phyloP scores from a whole-genome alignment of 1,139 yeast genomes.

The Hyphopichia khmerensis region DNA sequence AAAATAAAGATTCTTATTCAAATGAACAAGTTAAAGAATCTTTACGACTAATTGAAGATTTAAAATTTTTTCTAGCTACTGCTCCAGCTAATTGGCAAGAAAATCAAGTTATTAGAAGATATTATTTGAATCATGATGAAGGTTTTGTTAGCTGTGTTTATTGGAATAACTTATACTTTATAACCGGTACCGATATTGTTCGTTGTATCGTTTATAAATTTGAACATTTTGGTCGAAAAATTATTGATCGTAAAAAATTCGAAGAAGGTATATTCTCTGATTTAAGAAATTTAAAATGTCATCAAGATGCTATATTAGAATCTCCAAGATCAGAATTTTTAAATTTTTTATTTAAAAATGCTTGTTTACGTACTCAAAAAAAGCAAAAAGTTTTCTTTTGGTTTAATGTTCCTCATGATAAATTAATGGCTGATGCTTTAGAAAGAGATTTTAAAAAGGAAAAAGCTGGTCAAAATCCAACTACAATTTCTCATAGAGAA shows the following conservation, averaged over 20 bases:
- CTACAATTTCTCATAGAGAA: constrained; percentile 58
- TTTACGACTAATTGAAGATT: constrained; percentile 65
- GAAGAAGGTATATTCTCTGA: constrained; percentile 97
- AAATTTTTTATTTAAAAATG: constrained; percentile 79
- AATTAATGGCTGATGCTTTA: constrained; percentile 87
- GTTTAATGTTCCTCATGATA: constrained; percentile 95
- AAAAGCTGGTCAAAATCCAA: constrained; percentile 50
- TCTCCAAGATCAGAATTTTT: constrained; percentile 85
- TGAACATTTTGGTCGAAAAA: constrained; percentile 84
- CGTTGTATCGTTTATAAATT: constrained; percentile 87
- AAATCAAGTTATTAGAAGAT: constrained; percentile 82
- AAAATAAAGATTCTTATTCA: not conserved
- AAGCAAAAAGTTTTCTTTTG: constrained; percentile 96
- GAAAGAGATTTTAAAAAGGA: constrained; percentile 92
- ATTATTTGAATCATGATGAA: constrained; percentile 83
- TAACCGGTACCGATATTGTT: constrained; percentile 96
- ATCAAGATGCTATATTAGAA: constrained; percentile 84
- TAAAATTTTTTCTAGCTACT: constrained; percentile 81
- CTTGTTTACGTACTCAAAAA: constrained; percentile 90
- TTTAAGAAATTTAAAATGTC: constrained; percentile 81
- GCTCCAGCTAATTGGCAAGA: constrained; percentile 96
- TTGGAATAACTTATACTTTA: constrained; percentile 88
- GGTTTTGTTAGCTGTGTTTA: constrained; percentile 88
- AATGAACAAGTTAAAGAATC: constrained; percentile 45
- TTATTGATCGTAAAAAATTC: constrained; percentile 85